Percentiles rank a stretch among this genome's conserved stretches.
Conservation (phyloP, 2,329 filamentous ascomycete species). For the Ascomycota sp. region DNA sequence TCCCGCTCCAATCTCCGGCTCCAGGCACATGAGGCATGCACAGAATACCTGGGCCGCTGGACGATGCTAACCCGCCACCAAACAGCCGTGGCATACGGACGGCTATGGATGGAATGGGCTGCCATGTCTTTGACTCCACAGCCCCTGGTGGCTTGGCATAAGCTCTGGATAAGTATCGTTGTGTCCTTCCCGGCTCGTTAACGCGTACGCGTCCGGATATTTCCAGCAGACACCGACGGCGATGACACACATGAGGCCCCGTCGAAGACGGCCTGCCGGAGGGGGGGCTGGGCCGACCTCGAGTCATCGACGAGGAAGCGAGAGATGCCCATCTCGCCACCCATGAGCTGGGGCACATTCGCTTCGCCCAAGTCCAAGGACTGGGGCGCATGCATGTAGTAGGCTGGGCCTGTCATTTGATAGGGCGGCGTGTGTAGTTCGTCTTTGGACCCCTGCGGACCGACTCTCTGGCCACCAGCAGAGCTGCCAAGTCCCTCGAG, state of each 20-base stretch:
- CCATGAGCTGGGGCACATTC: constrained; percentile 16
- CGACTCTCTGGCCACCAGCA: constrained; percentile 18
- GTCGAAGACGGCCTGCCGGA: constrained; percentile 8
- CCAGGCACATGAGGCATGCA: no score
- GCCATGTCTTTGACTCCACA: no score
- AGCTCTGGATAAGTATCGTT: no score
- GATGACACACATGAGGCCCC: constrained; percentile 7
- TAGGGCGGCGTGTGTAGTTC: constrained; percentile 23
- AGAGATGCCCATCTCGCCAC: constrained; percentile 39
- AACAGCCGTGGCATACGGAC: no score
- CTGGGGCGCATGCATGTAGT: constrained; percentile 6
- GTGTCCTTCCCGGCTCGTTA: no score
- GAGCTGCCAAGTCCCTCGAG: constrained; percentile 16
- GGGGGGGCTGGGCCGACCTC: constrained; percentile 8
- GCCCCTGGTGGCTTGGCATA: no score
- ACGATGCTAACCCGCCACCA: no score
- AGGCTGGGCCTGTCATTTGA: constrained; percentile 12
- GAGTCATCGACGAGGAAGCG: constrained; percentile 34
- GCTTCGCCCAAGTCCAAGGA: constrained; percentile 23
- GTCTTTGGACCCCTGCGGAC: constrained; percentile 21
- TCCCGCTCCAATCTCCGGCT: no score
- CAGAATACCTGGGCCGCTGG: no score
- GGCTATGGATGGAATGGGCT: no score
- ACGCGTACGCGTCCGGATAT: no score
- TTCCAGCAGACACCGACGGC: constrained; percentile 1